Conservation (phyloP, 2,329 filamentous ascomycete genomes). For the Shiraia sp. region DNA sequence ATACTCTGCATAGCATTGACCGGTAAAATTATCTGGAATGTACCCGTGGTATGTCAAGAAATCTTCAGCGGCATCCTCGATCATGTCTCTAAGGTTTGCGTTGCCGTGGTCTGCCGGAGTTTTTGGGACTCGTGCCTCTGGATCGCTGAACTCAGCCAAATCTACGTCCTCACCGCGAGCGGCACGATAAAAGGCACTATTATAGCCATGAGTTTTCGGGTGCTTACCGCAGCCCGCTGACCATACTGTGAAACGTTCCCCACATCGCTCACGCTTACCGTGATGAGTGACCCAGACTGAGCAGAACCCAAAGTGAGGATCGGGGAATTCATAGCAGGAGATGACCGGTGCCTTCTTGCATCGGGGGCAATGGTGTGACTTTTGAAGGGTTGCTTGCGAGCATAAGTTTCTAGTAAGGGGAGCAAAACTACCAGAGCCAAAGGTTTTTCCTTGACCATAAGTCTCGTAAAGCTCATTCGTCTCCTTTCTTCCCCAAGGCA, state of each 20-base stretch:
- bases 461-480: too few species aligned
- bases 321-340: not conserved
- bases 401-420: constrained; percentile 2
- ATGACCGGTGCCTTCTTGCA: not conserved
- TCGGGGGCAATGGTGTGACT: not conserved
- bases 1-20: too few species aligned
- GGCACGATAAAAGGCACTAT: not conserved
- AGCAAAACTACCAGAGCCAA: not conserved
- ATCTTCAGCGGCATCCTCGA: too few species aligned
- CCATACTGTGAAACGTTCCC: not conserved
- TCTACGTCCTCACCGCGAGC: not conserved
- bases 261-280: constrained; percentile 1
- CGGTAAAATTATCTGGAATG: too few species aligned
- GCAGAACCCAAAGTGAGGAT: constrained; percentile 1
- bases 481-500: too few species aligned
- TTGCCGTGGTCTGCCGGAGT: too few species aligned
- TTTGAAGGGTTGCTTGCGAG: not conserved
- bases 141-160: not conserved
- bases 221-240: not conserved
- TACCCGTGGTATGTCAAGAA: too few species aligned
- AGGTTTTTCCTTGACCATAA: not conserved
- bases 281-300: not conserved
- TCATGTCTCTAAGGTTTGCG: too few species aligned
- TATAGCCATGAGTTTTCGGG: not conserved
- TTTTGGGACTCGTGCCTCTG: too few species aligned